A percentile compares a stretch with the other conserved stretches of the same genome.
phyloP scores from a whole-genome alignment of 495 filamentous ascomycete species.

The Penicillium herquei region DNA sequence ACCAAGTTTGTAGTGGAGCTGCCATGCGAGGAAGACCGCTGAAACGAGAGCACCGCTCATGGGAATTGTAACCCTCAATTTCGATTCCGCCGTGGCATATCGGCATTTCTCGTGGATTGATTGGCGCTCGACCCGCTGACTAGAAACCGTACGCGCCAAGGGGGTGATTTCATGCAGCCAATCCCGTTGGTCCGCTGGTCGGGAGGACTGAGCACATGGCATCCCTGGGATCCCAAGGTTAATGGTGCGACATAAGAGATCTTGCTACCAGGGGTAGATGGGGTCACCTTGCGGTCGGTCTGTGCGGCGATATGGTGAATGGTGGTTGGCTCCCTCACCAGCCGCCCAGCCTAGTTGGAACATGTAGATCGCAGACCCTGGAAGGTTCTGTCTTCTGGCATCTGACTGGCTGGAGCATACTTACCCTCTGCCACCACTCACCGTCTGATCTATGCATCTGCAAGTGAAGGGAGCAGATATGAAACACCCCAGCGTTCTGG shows the following conservation, averaged over 20 bases:
- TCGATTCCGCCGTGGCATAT: conserved; percentile 7
- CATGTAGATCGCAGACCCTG: conserved; percentile 10
- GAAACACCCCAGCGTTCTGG: conserved; percentile 25
- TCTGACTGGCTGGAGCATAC: conserved; percentile 15
- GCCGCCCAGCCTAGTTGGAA: conserved; percentile 11
- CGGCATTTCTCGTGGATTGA: conserved; percentile 10
- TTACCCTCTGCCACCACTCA: conserved; percentile 9
- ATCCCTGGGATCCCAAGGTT: neutral
- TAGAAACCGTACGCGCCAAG: conserved; percentile 18
- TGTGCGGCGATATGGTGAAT: neutral
- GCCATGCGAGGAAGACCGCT: conserved; percentile 7
- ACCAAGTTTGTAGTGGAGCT: conserved; percentile 12
- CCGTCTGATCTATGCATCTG: conserved; percentile 1
- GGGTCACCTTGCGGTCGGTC: conserved; percentile 11
- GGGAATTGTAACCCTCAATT: conserved; percentile 10
- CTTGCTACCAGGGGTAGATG: neutral
- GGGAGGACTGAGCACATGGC: conserved; percentile 6
- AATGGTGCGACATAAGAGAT: conserved; percentile 15
- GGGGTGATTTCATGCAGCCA: conserved; percentile 8
- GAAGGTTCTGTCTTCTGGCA: conserved; percentile 2
- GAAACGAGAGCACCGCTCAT: conserved; percentile 13
- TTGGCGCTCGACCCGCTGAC: conserved; percentile 16
- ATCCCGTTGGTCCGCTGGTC: conserved; percentile 7
- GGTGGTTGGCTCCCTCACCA: conserved; percentile 22
- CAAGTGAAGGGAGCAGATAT: conserved; percentile 4